phyloP scores from a whole-genome alignment of 164 flowering plant species.

The Chimonanthus praecox region DNA sequence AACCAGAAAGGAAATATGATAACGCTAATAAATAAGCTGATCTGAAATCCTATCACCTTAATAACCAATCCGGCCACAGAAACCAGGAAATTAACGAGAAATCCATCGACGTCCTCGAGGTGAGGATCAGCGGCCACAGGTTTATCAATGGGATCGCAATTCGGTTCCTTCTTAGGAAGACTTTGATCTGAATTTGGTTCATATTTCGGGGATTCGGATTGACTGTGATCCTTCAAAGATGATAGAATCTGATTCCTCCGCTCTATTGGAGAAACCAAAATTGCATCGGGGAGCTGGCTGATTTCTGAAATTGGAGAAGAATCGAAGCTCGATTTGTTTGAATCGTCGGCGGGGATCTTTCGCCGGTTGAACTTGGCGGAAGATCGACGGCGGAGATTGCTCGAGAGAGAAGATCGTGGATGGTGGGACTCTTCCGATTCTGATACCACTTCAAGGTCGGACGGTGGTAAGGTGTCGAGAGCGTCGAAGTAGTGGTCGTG shows the following conservation, averaged over 20 bases:
- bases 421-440: constrained; percentile 20
- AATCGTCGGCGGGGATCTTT: background rate
- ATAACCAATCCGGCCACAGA: constrained; percentile 42
- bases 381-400: constrained; percentile 25
- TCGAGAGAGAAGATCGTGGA: constrained; percentile 8
- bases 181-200: background rate
- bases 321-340: constrained; percentile 3
- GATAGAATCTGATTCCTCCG: constrained; percentile 5
- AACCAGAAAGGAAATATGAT: constrained; percentile 50
- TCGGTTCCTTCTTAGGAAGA: constrained; percentile 1
- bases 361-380: constrained; percentile 8
- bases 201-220: constrained; percentile 1
- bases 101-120: constrained; percentile 15
- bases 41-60: constrained; percentile 50
- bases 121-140: constrained; percentile 11
- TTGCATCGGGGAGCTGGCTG: constrained; percentile 4
- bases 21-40: constrained; percentile 33
- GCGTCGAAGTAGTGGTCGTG: constrained; percentile 37
- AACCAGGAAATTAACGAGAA: constrained; percentile 31
- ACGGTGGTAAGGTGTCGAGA: constrained; percentile 34
- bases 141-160: constrained; percentile 12
- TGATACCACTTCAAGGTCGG: constrained; percentile 22
- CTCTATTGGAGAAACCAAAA: background rate
- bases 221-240: constrained; percentile 8
- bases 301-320: constrained; percentile 9